phyloP scores from a whole-genome alignment of 768 basidiomycete species.

The Boletus tylopilopsis region DNA sequence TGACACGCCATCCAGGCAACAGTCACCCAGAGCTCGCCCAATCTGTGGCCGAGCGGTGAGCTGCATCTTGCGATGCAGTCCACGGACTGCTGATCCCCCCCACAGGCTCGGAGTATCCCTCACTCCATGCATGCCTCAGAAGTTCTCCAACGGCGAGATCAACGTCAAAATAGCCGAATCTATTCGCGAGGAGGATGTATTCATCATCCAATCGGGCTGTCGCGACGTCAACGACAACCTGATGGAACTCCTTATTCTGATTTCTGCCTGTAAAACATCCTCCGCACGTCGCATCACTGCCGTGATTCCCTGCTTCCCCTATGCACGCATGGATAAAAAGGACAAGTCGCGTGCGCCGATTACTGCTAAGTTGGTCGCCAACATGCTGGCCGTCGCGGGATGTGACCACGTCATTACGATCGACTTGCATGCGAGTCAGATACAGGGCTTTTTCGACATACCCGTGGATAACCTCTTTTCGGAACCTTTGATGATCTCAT shows the following conservation, averaged over 20 bases:
- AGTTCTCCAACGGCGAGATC: constrained; percentile 94
- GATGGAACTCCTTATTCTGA: constrained; percentile 98
- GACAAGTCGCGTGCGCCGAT: constrained; percentile 95
- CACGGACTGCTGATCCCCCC: constrained; percentile 49
- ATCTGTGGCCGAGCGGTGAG: constrained; percentile 95
- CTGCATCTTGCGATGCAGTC: constrained; percentile 44
- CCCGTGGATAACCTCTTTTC: constrained; percentile 97
- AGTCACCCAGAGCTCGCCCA: constrained; percentile 98
- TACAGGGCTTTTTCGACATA: constrained; percentile 98
- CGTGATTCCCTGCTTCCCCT: constrained; percentile 97
- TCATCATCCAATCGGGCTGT: constrained; percentile 93
- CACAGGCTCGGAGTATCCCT: constrained; percentile 86
- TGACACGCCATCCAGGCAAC: constrained; percentile 61
- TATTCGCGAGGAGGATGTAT: constrained; percentile 96
- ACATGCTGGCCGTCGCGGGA: constrained; percentile 95
- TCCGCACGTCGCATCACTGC: constrained; percentile 95
- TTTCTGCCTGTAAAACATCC: constrained; percentile 96
- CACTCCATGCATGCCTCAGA: constrained; percentile 79
- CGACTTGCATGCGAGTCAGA: constrained; percentile 96
- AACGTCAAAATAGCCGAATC: constrained; percentile 94
- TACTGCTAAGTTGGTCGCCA: constrained; percentile 96
- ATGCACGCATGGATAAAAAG: constrained; percentile 97
- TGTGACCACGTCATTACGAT: constrained; percentile 99
- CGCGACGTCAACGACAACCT: constrained; percentile 92
- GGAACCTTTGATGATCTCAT: constrained; percentile 91